These are phyloP conservation scores for Prunus dulcis DNA, from an alignment of 306 rosid genomes.

Conservation along the genomic window DNA sequence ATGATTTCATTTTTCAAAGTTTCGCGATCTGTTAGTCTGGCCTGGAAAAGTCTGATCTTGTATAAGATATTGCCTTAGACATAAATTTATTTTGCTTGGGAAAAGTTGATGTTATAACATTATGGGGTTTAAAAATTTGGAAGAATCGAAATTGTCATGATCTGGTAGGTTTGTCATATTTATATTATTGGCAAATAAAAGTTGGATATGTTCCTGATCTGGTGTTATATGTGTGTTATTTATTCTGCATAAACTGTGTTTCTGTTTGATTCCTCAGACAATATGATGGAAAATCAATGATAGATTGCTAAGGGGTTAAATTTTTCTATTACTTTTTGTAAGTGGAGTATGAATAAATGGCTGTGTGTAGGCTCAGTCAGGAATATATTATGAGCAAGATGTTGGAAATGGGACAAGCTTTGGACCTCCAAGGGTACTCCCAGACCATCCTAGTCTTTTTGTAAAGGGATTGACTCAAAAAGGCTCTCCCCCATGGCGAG, in stretches of 20 bases:
- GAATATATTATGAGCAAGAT: slow-evolving; percentile 50
- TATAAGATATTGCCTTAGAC: background rate
- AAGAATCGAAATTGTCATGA: background rate
- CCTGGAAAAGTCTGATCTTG: background rate
- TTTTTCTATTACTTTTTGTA: slow-evolving; percentile 24
- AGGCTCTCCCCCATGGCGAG: slow-evolving; percentile 82
- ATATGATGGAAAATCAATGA: background rate
- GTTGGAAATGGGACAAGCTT: slow-evolving; percentile 47
- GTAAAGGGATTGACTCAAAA: slow-evolving; percentile 70
- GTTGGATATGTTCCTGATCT: background rate
- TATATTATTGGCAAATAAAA: background rate
- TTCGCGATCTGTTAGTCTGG: background rate
- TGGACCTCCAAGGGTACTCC: slow-evolving; percentile 38
- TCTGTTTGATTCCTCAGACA: slow-evolving; percentile 20
- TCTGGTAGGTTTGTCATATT: background rate
- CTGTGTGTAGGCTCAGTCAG: slow-evolving; percentile 56
- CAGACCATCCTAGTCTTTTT: slow-evolving; percentile 42
- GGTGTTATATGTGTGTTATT: slow-evolving; percentile 5
- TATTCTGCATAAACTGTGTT: slow-evolving; percentile 11
- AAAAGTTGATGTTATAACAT: background rate
- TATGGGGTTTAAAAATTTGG: background rate
- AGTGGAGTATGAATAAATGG: slow-evolving; percentile 44
- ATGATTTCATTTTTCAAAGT: background rate
- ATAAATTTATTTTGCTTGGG: background rate
- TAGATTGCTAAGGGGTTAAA: slow-evolving; percentile 14